Evolutionary conservation across 495 filamentous ascomycete genomes (phyloP).

Genomic region (Aspergillus cristatus): DNA sequence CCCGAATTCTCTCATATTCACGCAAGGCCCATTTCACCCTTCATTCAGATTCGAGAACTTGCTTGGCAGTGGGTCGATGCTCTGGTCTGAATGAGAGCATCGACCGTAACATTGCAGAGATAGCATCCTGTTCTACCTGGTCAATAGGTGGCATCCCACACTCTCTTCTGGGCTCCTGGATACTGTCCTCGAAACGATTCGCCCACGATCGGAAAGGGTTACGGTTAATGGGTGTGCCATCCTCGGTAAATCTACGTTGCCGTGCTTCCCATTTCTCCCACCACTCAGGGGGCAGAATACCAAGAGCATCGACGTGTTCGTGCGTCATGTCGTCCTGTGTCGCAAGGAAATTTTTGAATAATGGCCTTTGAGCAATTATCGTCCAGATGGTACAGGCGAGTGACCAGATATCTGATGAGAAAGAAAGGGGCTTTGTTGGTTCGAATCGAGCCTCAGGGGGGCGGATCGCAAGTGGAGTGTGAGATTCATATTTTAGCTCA

Average conservation of each 20-base stretch:
- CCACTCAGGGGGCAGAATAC: slow-evolving; percentile 21
- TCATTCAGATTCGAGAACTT: slow-evolving; percentile 27
- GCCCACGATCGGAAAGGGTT: slow-evolving; percentile 14
- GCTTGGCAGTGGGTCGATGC: slow-evolving; percentile 20
- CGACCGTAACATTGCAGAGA: slow-evolving; percentile 25
- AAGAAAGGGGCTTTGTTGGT: slow-evolving; percentile 19
- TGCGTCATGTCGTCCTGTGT: slow-evolving; percentile 25
- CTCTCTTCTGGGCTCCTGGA: slow-evolving; percentile 16
- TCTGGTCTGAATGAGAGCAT: slow-evolving; percentile 35
- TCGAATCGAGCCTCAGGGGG: slow-evolving; percentile 25
- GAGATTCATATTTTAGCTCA: slow-evolving; percentile 18
- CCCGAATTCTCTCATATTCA: slow-evolving; percentile 22
- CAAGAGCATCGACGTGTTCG: slow-evolving; percentile 29
- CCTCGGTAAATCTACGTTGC: slow-evolving; percentile 10
- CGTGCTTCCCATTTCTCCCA: slow-evolving; percentile 17
- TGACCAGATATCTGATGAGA: slow-evolving; percentile 28
- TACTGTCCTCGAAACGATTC: slow-evolving; percentile 17
- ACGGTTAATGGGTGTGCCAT: slow-evolving; percentile 12
- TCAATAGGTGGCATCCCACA: slow-evolving; percentile 13
- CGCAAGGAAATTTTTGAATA: slow-evolving; percentile 12
- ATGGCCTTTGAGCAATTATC: slow-evolving; percentile 13
- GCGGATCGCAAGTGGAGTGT: slow-evolving; percentile 18
- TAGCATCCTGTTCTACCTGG: slow-evolving; percentile 16
- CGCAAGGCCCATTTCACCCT: slow-evolving; percentile 36
- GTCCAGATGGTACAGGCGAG: slow-evolving; percentile 25